Percentiles rank a stretch among this genome's conserved stretches.
Evolutionary conservation across 2,329 filamentous ascomycete genomes (phyloP).

Genomic region (Whalleya microplaca): DNA sequence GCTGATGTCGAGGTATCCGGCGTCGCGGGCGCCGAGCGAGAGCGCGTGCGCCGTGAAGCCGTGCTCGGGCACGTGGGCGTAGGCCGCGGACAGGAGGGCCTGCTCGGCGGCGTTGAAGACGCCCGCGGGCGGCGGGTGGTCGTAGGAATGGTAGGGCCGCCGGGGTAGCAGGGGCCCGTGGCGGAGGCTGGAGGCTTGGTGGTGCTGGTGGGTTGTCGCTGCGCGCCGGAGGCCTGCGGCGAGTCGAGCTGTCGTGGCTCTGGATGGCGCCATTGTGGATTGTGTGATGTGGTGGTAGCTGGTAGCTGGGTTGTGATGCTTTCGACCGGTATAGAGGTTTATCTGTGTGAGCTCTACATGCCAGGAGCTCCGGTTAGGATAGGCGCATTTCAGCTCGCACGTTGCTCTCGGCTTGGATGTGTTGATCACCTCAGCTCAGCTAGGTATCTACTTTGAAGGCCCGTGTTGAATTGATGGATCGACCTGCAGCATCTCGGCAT

Average conservation of each 20-base stretch:
- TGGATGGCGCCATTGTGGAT: conserved; percentile 32
- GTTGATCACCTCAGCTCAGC: not conserved
- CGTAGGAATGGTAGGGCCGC: conserved; percentile 70
- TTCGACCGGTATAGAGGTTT: no score
- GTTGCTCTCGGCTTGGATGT: not conserved
- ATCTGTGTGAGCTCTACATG: no score
- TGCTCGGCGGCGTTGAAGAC: conserved; percentile 72
- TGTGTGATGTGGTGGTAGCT: not conserved
- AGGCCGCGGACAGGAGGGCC: conserved; percentile 79
- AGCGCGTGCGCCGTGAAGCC: conserved; percentile 82
- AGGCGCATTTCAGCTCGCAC: not conserved
- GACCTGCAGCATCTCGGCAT: not conserved
- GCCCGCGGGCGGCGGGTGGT: conserved; percentile 62
- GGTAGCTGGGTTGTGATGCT: not conserved
- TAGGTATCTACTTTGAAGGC: not conserved
- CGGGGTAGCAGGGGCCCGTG: conserved; percentile 26
- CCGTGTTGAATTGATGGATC: not conserved
- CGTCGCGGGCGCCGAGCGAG: conserved; percentile 77
- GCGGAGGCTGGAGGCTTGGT: not conserved
- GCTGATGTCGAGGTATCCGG: conserved; percentile 85
- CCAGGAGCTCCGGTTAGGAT: not conserved
- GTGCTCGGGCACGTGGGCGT: conserved; percentile 75
- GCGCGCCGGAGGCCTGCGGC: conserved; percentile 8
- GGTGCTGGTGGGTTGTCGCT: conserved; percentile 5
- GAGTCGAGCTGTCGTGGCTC: conserved; percentile 23